These are phyloP conservation scores for Trematosphaeria pertusa DNA, from an alignment of 2,329 filamentous ascomycete species.

Conservation along the genomic window DNA sequence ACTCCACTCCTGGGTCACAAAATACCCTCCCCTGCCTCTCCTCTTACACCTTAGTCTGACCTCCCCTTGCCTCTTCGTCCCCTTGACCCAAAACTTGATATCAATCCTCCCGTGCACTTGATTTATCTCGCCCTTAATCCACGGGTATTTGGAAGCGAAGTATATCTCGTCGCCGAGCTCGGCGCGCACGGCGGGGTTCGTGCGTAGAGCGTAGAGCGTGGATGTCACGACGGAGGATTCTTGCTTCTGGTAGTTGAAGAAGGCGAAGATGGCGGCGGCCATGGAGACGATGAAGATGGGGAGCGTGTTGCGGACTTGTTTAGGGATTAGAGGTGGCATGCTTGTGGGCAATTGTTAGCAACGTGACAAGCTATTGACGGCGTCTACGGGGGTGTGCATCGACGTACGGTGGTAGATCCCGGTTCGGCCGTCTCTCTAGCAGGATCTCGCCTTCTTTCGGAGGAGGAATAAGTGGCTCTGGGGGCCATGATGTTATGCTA, in stretches of 20 bases:
- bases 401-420: slow-evolving; percentile 44
- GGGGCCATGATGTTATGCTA: slow-evolving; percentile 43
- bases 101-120: slow-evolving; percentile 91
- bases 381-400: too few species aligned
- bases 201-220: slow-evolving; percentile 90
- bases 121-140: slow-evolving; percentile 75
- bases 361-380: too few species aligned
- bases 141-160: slow-evolving; percentile 57
- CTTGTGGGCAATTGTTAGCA: slow-evolving; percentile 18
- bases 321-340: slow-evolving; percentile 43
- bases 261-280: slow-evolving; percentile 75
- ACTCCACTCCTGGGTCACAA: slow-evolving; percentile 91
- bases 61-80: slow-evolving; percentile 71
- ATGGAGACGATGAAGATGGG: slow-evolving; percentile 82
- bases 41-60: slow-evolving; percentile 84
- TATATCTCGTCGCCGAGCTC: slow-evolving; percentile 76
- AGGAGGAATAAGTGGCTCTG: slow-evolving; percentile 44
- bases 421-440: slow-evolving; percentile 40
- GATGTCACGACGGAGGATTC: slow-evolving; percentile 82
- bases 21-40: slow-evolving; percentile 71
- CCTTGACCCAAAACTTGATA: slow-evolving; percentile 85
- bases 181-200: slow-evolving; percentile 74
- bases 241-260: slow-evolving; percentile 99
- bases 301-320: slow-evolving; percentile 63
- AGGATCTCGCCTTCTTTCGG: slow-evolving; percentile 46